phyloP scores from a whole-genome alignment of 345 rosid genomes.

The Euphorbia lathyris region DNA sequence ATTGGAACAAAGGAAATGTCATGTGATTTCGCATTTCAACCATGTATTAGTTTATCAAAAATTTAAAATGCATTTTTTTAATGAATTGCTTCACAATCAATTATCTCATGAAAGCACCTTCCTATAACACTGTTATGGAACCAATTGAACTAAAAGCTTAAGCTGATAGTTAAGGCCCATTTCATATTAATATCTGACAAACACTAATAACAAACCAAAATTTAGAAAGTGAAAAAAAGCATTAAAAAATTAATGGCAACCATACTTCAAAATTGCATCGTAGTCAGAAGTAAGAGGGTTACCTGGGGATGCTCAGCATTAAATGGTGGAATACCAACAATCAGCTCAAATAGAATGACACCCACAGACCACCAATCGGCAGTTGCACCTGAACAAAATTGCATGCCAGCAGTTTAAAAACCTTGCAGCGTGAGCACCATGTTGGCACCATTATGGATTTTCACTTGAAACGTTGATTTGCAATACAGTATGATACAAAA shows the following conservation, averaged over 20 bases:
- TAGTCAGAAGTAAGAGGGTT: constrained; percentile 12
- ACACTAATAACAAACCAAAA: too few relatives aligned
- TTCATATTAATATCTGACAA: too few relatives aligned
- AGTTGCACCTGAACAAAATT: constrained; percentile 65
- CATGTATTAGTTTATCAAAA: too few relatives aligned
- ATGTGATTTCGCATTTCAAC: too few relatives aligned
- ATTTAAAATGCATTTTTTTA: too few relatives aligned
- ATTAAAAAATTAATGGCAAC: constrained; percentile 9
- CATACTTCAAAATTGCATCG: constrained; percentile 11
- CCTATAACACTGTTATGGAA: too few relatives aligned
- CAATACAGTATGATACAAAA: neutral
- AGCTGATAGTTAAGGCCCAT: too few relatives aligned
- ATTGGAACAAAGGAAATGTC: too few relatives aligned
- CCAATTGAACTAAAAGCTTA: too few relatives aligned
- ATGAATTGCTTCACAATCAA: too few relatives aligned
- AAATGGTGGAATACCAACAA: constrained; percentile 98
- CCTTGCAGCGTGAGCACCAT: neutral
- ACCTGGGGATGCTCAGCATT: constrained; percentile 97
- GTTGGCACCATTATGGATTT: neutral
- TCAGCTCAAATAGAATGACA: constrained; percentile 81
- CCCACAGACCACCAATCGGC: constrained; percentile 99
- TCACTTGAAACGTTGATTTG: neutral
- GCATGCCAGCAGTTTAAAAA: neutral
- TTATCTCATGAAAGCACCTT: too few relatives aligned
- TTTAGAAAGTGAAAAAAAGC: neutral